phyloP scores from a whole-genome alignment of 148 eudicot genomes.

The Rhododendron henanense region DNA sequence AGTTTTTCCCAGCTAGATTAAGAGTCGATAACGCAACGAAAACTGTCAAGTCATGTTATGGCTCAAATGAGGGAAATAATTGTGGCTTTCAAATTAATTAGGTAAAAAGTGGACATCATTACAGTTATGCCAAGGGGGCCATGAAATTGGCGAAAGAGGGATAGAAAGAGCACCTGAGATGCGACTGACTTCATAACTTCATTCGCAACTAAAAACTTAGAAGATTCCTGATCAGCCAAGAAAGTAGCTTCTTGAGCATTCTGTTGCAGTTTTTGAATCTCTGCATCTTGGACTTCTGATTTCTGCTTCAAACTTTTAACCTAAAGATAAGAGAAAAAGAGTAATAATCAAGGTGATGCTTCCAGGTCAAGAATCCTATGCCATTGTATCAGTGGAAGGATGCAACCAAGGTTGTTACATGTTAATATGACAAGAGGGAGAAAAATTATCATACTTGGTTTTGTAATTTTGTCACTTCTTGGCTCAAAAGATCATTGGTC shows the following conservation, averaged over 20 bases:
- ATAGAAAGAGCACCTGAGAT: conserved; percentile 33
- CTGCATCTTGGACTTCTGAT: conserved; percentile 59
- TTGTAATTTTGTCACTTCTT: conserved; percentile 78
- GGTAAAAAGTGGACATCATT: not conserved
- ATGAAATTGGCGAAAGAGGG: conserved; percentile 2
- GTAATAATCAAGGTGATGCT: not conserved
- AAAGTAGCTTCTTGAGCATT: conserved; percentile 42
- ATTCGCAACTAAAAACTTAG: conserved; percentile 38
- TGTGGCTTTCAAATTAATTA: not conserved
- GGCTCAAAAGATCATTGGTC: conserved; percentile 67
- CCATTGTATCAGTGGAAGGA: not conserved
- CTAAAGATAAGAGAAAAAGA: conserved; percentile 27
- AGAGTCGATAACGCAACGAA: not conserved
- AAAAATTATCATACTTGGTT: conserved; percentile 42
- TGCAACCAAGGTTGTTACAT: not conserved
- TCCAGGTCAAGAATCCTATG: not conserved
- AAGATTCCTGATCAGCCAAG: conserved; percentile 57
- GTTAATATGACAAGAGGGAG: not conserved
- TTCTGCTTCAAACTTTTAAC: conserved; percentile 60
- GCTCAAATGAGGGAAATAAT: not conserved
- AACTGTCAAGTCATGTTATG: not conserved
- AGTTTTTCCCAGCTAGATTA: not conserved
- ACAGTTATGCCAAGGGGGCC: not conserved
- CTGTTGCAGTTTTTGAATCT: conserved; percentile 53
- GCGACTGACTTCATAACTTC: conserved; percentile 47